Evolutionary conservation across 306 rosid species (phyloP).

Genomic region (Cucurbita pepo): DNA sequence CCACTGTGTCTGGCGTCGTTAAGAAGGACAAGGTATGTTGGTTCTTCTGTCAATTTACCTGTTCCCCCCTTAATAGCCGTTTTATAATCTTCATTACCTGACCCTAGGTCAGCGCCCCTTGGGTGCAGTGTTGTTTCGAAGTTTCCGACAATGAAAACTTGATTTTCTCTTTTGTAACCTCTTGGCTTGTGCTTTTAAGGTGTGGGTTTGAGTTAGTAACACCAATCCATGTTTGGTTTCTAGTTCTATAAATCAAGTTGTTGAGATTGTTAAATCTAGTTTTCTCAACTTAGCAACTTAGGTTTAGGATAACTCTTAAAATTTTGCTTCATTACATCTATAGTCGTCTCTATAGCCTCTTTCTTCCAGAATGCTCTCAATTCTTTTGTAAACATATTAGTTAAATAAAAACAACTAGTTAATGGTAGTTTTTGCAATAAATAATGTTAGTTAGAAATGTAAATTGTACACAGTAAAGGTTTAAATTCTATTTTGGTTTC

Average conservation of each 20-base stretch:
- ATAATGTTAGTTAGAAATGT: neutral
- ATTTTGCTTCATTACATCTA: neutral
- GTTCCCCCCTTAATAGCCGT: neutral
- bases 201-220: neutral
- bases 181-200: neutral
- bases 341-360: neutral
- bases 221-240: neutral
- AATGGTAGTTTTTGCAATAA: neutral
- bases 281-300: neutral
- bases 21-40: constrained; percentile 39
- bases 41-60: neutral
- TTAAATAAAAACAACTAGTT: neutral
- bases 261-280: neutral
- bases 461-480: neutral
- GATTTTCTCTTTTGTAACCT: neutral
- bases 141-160: neutral
- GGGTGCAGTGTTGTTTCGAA: neutral
- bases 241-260: neutral
- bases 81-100: neutral
- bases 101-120: neutral
- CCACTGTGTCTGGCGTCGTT: constrained; percentile 18
- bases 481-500: neutral
- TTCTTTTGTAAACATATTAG: neutral
- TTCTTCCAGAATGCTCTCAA: neutral
- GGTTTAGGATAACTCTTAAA: neutral